Base-by-base conservation (phyloP, 371 early-diverging fungal genomes). In the Mucor plumbeus region DNA sequence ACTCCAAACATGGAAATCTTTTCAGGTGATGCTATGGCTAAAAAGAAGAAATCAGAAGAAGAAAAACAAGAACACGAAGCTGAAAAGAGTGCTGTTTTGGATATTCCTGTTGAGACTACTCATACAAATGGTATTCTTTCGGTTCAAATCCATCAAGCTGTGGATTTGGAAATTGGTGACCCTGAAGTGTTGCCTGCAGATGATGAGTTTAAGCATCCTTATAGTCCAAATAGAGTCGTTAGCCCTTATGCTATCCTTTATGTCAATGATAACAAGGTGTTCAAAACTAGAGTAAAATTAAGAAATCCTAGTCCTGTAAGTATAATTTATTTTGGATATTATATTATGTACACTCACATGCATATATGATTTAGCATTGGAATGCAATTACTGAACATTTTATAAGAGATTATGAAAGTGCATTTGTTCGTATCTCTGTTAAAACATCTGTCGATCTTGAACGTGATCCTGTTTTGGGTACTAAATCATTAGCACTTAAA, bases 171-270 rank as follows among this genome's bases (percentile, higher is more conserved):
- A 59, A 72, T 81, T 35, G 76, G 65, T 7, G 77, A 79, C 58
- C 68, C 71, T 5, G 73, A 74, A 38, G 55, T 68, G 1, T 31
- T 81, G 5, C 70, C 66, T n/a, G 64, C 63, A 0, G 71, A 63
- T 3, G 74, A 79, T 2, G 68, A 77, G 39, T 68, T 70, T 17
- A 79, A 73, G n/a, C 79, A 81, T 47, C 82, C 82, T 10, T 81
- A 81, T 61, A 77, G 67, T 56, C 66, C 79, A 6, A 59, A 65
- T 21, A 66, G 71, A 14, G 72, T 73, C 0, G 82, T 81, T 1
- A 77, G 73, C 44, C 79, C 82, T 14, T 81, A 77, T 63, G 82
- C 82, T 9, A 34, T 73, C 21, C 41, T 81, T 3, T 81, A 81
- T 44, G 60, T 81, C 14, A 77, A 81, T 38, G 79, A 81, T 36